These are phyloP conservation scores for Isatis tinctoria DNA, from an alignment of 345 rosid species.

Conservation along the genomic window DNA sequence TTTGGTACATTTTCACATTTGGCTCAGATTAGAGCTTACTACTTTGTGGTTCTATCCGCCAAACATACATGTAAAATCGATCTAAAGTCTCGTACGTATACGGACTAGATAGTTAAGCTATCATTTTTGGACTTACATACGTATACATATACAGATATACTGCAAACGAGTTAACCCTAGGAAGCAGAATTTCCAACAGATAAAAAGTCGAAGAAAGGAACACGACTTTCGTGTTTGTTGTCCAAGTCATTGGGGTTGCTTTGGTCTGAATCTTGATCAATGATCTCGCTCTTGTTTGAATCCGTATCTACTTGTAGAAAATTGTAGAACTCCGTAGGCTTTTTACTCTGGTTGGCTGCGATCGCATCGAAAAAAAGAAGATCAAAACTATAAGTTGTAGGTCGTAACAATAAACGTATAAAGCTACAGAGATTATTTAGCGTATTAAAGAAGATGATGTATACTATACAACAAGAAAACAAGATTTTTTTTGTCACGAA, in stretches of 20 bases:
- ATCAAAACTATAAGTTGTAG: neutral
- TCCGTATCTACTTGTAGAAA: constrained; percentile 67
- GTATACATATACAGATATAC: neutral
- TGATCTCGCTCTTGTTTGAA: constrained; percentile 53
- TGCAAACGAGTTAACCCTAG: constrained; percentile 17
- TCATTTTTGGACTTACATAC: neutral
- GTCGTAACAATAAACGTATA: neutral
- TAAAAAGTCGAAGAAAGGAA: constrained; percentile 58
- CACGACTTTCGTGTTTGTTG: constrained; percentile 16
- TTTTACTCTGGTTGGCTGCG: constrained; percentile 7
- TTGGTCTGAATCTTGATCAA: constrained; percentile 39
- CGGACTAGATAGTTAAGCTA: constrained; percentile 17
- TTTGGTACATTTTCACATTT: neutral
- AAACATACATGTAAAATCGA: constrained; percentile 5
- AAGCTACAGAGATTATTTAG: neutral
- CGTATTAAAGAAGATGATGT: neutral
- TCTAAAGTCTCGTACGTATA: constrained; percentile 16
- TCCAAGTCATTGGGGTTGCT: constrained; percentile 11
- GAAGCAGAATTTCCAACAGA: constrained; percentile 43
- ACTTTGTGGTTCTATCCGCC: constrained; percentile 10
- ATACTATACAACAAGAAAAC: neutral
- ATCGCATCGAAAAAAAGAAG: neutral
- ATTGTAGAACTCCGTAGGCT: constrained; percentile 53
- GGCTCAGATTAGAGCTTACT: neutral
- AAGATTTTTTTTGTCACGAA: neutral